These are phyloP conservation scores for Echium plantagineum DNA, from an alignment of 257 asterid species.

Conservation along the genomic window DNA sequence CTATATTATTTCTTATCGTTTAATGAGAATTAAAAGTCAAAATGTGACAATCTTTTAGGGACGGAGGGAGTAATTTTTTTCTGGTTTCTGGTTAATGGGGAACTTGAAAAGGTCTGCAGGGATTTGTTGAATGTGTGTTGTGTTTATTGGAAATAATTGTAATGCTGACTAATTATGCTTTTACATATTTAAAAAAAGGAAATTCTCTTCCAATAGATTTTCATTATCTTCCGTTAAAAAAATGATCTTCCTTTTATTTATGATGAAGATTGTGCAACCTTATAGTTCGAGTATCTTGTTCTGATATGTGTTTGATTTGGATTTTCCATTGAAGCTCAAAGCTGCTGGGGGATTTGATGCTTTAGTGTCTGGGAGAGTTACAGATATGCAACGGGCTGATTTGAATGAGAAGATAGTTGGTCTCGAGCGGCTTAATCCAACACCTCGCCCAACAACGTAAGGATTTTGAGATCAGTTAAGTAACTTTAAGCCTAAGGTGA, in stretches of 20 bases:
- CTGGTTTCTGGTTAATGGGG: neutral
- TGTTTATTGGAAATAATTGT: neutral
- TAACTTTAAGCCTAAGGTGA: constrained; percentile 1
- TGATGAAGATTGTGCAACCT: neutral
- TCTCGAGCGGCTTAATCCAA: constrained; percentile 83
- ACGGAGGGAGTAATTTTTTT: too few relatives aligned
- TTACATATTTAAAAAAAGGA: too few relatives aligned
- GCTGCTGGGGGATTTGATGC: constrained; percentile 84
- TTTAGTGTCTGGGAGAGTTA: constrained; percentile 50
- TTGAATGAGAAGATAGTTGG: constrained; percentile 65
- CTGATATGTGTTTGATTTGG: neutral
- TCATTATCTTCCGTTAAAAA: neutral
- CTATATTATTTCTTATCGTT: too few relatives aligned
- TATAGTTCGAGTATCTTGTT: too few relatives aligned
- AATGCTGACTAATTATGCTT: neutral
- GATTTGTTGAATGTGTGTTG: neutral
- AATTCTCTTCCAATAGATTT: too few relatives aligned
- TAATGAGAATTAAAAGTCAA: too few relatives aligned
- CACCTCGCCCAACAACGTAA: constrained; percentile 92
- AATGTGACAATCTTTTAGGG: too few relatives aligned
- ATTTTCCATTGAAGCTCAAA: constrained; percentile 35
- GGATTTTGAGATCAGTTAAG: constrained; percentile 18
- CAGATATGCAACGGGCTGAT: constrained; percentile 50
- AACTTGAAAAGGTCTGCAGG: neutral
- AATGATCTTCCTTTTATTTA: neutral